Conservation (phyloP, 2,329 filamentous ascomycete genomes). For the Sordariomycetes sp. region DNA sequence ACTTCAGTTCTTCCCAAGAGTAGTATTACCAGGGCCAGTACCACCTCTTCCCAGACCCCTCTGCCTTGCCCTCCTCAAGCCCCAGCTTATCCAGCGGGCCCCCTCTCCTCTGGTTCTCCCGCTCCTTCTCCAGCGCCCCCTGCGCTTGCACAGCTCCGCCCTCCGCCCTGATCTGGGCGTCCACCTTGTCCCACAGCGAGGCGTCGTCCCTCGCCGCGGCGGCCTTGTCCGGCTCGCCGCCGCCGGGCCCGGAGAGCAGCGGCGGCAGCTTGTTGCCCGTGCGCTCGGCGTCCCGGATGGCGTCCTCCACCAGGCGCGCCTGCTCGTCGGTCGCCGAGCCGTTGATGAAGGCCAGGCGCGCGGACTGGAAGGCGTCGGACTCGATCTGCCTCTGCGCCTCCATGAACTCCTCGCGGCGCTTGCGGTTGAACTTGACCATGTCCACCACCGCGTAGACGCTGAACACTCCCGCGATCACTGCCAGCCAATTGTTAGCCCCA, state of each 20-base stretch:
- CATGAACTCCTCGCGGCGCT: slow-evolving; percentile 47
- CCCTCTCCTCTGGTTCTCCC: slow-evolving; percentile 30
- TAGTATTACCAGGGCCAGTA: slow-evolving; percentile 27
- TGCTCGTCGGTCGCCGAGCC: slow-evolving; percentile 46
- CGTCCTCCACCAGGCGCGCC: slow-evolving; percentile 44
- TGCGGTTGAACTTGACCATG: slow-evolving; percentile 51
- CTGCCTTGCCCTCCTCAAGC: slow-evolving; percentile 18
- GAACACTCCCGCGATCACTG: slow-evolving; percentile 43
- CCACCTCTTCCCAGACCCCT: slow-evolving; percentile 33
- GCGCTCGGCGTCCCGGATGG: slow-evolving; percentile 34
- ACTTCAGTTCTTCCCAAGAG: not conserved
- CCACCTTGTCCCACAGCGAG: slow-evolving; percentile 10
- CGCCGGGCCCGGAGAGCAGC: slow-evolving; percentile 25
- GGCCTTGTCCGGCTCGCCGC: not conserved
- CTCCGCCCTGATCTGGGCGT: slow-evolving; percentile 9
- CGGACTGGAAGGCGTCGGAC: slow-evolving; percentile 43
- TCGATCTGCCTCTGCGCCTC: slow-evolving; percentile 42
- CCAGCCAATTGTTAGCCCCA: not conserved
- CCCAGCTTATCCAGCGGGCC: slow-evolving; percentile 41
- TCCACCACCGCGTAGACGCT: slow-evolving; percentile 50
- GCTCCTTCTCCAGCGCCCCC: slow-evolving; percentile 32
- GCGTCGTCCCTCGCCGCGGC: not conserved
- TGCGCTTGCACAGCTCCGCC: slow-evolving; percentile 21
- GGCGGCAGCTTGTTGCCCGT: slow-evolving; percentile 37
- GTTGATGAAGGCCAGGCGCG: slow-evolving; percentile 49